A percentile compares a stretch with the other conserved stretches of the same genome.
phyloP scores from a whole-genome alignment of 2,329 filamentous ascomycete species.

The Arthrobotrys sphaeroides region DNA sequence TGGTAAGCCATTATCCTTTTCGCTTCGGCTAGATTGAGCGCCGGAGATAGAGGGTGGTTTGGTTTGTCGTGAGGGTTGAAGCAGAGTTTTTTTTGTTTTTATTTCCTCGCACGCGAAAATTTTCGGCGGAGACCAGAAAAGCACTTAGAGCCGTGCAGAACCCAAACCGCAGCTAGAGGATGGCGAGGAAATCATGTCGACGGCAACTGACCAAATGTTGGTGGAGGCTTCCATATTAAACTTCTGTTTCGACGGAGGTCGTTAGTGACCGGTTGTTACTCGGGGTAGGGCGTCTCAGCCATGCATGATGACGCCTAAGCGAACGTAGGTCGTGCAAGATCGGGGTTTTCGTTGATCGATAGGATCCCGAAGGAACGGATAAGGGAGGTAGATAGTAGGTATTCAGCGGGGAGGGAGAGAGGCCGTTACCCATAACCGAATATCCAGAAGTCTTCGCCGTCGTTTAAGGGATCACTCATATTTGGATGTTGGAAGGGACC shows the following conservation, averaged over 20 bases:
- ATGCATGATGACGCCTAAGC: slow-evolving; percentile 55
- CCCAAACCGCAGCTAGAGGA: slow-evolving; percentile 17
- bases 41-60: slow-evolving; percentile 18
- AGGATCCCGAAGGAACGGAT: slow-evolving; percentile 41
- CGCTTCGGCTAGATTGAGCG: slow-evolving; percentile 13
- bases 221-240: slow-evolving; percentile 97
- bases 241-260: slow-evolving; percentile 68
- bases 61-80: slow-evolving; percentile 30
- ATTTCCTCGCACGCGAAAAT: slow-evolving; percentile 35
- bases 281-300: slow-evolving; percentile 20
- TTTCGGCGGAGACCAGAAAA: slow-evolving; percentile 35
- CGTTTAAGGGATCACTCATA: slow-evolving; percentile 58
- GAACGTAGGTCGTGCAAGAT: slow-evolving; percentile 40
- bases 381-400: slow-evolving; percentile 37
- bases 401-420: slow-evolving; percentile 29
- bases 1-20: slow-evolving; percentile 44
- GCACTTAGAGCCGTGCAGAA: not conserved
- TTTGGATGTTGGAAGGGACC: slow-evolving; percentile 25
- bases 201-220: slow-evolving; percentile 79
- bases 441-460: slow-evolving; percentile 81
- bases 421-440: slow-evolving; percentile 86
- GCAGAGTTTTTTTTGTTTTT: slow-evolving; percentile 24
- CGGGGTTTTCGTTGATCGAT: slow-evolving; percentile 1
- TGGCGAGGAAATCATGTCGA: slow-evolving; percentile 29
- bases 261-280: slow-evolving; percentile 42